These are phyloP conservation scores for Helminthosporium solani DNA, from an alignment of 2,329 filamentous ascomycete species.

Conservation along the genomic window DNA sequence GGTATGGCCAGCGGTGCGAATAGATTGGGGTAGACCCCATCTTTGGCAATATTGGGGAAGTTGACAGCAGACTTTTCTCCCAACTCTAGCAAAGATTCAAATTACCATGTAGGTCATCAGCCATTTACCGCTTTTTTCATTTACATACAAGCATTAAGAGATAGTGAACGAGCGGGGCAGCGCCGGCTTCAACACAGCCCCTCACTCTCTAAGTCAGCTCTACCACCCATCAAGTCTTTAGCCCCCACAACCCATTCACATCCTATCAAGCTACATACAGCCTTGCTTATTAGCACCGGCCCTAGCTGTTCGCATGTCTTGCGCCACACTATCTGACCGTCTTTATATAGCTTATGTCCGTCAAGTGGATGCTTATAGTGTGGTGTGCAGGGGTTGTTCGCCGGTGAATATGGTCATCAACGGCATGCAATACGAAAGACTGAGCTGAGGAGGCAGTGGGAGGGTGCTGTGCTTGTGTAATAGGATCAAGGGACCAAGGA, in stretches of 20 bases:
- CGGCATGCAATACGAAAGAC: background rate
- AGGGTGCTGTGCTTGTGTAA: background rate
- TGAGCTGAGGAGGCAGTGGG: background rate
- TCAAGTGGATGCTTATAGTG: background rate
- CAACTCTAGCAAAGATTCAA: no score
- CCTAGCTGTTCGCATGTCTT: constrained; percentile 3
- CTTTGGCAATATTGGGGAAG: background rate
- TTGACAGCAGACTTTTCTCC: background rate
- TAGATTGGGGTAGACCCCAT: background rate
- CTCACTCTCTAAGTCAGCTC: no score
- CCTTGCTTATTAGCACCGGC: background rate
- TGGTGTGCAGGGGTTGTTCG: background rate
- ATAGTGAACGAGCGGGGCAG: no score
- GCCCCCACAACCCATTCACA: no score
- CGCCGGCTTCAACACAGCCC: no score
- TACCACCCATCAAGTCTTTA: no score
- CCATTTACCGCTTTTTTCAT: no score
- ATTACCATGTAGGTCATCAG: no score
- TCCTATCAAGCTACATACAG: background rate
- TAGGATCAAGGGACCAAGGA: background rate
- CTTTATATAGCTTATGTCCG: background rate
- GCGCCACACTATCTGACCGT: constrained; percentile 9
- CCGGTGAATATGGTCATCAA: background rate
- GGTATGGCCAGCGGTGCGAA: background rate
- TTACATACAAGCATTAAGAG: no score